Evolutionary conservation across 495 filamentous ascomycete species (phyloP), one percentile per base, ranked within the genome.

Genomic region (Geoglossum glabrum): DNA sequence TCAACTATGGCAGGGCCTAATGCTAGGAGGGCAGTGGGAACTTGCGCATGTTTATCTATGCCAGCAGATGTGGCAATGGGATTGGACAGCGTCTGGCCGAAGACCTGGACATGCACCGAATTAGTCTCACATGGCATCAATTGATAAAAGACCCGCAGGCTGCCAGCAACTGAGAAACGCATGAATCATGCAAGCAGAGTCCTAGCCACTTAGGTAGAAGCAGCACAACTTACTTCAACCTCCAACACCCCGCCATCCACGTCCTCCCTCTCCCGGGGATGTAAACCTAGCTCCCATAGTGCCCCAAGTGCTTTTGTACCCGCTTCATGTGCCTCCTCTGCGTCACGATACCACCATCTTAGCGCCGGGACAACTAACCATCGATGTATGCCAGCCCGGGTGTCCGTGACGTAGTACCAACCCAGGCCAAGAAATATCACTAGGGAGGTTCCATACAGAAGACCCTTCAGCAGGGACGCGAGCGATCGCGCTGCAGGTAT

Each of bases 61-160:
- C 92, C 92, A 9, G 86, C 93, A 7, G 89, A 93, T 51, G 88
- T 95, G 50, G 81, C 93, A 59, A 97, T 81, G 0, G 92, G 92
- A 67, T 94, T 95, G 57, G 75, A 71, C 30, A 98, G 74, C 11
- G 69, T 76, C 55, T 85, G 78, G 17, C 86, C 89, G 65, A 94
- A 97, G 21, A 98, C 79, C 68, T 79, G 11, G 21, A 49, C 19
- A 15, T 9, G 3, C 11, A 40, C 17, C 10, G 17, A 21, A 21
- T 57, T 26, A 46, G 38, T 23, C 11, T 38, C 5, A 40, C 11
- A 23, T 27, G 54, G n/a, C 15, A 56, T 9, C 21, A 27, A 4
- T 28, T 33, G 34, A 23, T 17, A 33, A 10, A 23, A 50, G 46
- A 23, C 19, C 46, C 4, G 19, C 15, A 50, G 15, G 9, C 46